Percentiles rank a stretch among this genome's conserved stretches.
Evolutionary conservation across 2,329 filamentous ascomycete species (phyloP).

Genomic region (Blumeria graminis): DNA sequence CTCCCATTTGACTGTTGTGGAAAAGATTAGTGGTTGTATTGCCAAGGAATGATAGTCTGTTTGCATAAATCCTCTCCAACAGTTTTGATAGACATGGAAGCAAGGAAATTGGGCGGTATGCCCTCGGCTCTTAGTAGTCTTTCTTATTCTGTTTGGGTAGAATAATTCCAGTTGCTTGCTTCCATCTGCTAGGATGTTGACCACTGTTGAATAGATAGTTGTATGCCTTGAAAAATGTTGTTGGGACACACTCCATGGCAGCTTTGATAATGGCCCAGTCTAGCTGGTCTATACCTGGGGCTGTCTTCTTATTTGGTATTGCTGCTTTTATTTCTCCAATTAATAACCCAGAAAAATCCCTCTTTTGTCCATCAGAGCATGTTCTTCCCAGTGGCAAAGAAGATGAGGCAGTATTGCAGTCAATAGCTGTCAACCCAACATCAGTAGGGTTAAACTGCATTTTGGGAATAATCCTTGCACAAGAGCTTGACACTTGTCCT

Average conservation of each 20-base stretch:
- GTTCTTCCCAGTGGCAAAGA: too few species aligned
- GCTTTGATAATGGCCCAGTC: neutral
- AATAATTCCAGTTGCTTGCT: conserved; percentile 1
- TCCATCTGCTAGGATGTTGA: neutral
- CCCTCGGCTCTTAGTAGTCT: conserved; percentile 1
- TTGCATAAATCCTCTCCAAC: neutral
- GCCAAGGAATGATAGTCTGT: neutral
- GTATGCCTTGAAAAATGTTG: neutral
- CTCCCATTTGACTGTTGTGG: neutral
- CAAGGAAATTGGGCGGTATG: conserved; percentile 1
- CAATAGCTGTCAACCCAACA: too few species aligned
- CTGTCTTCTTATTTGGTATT: neutral
- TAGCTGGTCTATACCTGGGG: neutral
- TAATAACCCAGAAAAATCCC: neutral
- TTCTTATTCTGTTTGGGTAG: neutral
- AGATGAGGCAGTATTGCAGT: too few species aligned
- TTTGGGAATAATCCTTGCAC: too few species aligned
- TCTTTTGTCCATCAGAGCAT: neutral
- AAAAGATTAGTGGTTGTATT: neutral
- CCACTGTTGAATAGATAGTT: neutral
- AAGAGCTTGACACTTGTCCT: too few species aligned
- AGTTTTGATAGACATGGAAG: neutral
- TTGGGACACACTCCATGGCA: neutral
- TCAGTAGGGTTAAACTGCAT: too few species aligned
- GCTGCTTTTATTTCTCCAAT: neutral